Conservation (phyloP, 2,329 filamentous ascomycete species). For the Hymenoscyphus salicellus region DNA sequence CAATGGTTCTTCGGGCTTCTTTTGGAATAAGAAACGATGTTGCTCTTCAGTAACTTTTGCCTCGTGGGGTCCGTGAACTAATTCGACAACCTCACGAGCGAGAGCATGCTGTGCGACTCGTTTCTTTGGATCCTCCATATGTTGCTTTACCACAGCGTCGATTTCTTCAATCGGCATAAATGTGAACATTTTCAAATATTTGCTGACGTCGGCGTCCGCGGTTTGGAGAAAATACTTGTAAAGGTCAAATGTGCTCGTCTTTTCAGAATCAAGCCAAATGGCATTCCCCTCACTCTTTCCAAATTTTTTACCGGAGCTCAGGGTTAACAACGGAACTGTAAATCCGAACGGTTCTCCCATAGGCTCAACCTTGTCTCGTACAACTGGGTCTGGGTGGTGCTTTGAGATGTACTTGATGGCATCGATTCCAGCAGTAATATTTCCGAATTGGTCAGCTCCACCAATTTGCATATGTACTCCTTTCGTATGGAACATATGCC, state of each 20-base stretch:
- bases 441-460: conserved; percentile 93
- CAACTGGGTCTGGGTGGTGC: conserved; percentile 47
- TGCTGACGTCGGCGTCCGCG: conserved; percentile 76
- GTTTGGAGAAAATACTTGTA: conserved; percentile 88
- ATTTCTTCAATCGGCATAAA: conserved; percentile 77
- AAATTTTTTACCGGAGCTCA: conserved; percentile 81
- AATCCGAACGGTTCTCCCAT: conserved; percentile 67
- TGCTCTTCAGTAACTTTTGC: conserved; percentile 60
- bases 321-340: conserved; percentile 86
- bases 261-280: conserved; percentile 80
- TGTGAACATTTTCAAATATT: conserved; percentile 83
- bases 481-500: conserved; percentile 70
- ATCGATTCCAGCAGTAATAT: conserved; percentile 88
- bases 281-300: conserved; percentile 94
- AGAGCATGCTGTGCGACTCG: conserved; percentile 79
- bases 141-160: conserved; percentile 61
- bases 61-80: conserved; percentile 69
- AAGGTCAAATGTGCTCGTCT: conserved; percentile 80
- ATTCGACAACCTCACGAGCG: conserved; percentile 74
- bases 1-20: conserved; percentile 9
- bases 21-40: conserved; percentile 39
- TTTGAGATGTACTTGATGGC: conserved; percentile 72
- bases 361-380: conserved; percentile 44
- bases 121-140: conserved; percentile 64
- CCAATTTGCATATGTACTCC: conserved; percentile 83